Evolutionary conservation across 1,284 basidiomycete species (phyloP).

Genomic region (Cryptococcus jaspeensis): DNA sequence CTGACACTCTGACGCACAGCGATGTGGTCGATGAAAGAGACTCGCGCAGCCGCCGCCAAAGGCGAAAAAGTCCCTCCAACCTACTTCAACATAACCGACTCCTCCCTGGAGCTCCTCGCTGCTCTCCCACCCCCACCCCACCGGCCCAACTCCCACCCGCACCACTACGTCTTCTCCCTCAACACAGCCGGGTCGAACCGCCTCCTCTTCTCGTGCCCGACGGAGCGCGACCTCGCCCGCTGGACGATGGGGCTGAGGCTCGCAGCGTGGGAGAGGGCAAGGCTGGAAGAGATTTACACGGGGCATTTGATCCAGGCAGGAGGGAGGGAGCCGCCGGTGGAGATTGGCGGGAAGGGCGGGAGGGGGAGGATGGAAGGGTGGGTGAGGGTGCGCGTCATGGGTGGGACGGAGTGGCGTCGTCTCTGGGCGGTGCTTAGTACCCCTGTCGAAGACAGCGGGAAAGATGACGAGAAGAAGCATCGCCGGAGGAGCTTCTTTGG

Average conservation of each 20-base stretch:
- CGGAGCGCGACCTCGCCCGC: conserved; percentile 67
- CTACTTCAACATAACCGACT: conserved; percentile 49
- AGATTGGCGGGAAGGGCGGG: conserved; percentile 64
- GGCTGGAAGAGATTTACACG: conserved; percentile 96
- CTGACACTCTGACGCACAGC: conserved; percentile 20
- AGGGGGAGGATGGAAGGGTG: conserved; percentile 72
- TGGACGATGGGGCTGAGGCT: conserved; percentile 92
- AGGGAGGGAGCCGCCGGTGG: conserved; percentile 64
- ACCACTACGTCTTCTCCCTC: conserved; percentile 78
- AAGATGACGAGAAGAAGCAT: conserved; percentile 37
- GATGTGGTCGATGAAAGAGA: conserved; percentile 53
- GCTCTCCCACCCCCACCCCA: conserved; percentile 55
- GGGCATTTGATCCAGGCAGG: conserved; percentile 80
- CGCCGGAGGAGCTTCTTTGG: conserved; percentile 46
- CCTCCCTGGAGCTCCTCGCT: conserved; percentile 56
- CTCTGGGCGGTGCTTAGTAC: conserved; percentile 79
- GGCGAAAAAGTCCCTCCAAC: conserved; percentile 50
- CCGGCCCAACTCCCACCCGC: conserved; percentile 53
- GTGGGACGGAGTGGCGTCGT: conserved; percentile 89
- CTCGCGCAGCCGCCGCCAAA: conserved; percentile 46
- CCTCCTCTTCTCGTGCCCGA: conserved; percentile 81
- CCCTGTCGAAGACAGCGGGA: conserved; percentile 21
- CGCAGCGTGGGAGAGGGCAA: conserved; percentile 90
- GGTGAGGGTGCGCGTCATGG: conserved; percentile 86
- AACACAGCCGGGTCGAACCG: conserved; percentile 94